Evolutionary conservation across 306 rosid genomes (phyloP), one percentile per base, ranked within the genome.

Genomic region (Amphicarpaea edgeworthii): DNA sequence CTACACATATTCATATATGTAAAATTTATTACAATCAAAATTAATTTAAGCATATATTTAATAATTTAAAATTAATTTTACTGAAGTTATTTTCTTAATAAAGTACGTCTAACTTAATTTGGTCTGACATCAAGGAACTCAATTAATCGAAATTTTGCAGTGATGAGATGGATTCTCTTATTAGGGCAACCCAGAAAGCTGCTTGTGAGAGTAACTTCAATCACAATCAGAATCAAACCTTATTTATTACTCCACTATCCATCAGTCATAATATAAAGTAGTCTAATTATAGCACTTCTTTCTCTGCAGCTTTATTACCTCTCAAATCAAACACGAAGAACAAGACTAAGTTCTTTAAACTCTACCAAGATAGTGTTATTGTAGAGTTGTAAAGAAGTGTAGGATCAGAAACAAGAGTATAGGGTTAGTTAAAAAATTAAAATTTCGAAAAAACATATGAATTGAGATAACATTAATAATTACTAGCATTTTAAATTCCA

Each of bases 121-220:
- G 37, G 5, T 30, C 34, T 30, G 34, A 30, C 37, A 24, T 24
- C 28, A 24, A 24, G 37, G 37, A 30, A 0, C 34, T 30, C 34
- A 3, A 3, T 30, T 30, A 30, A 30, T 30, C 34, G 34, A 30
- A 30, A 30, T 30, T 30, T 30, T 30, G 34, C 34, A 30, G 34
- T 30, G 34, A 30, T 30, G 34, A 30, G 34, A 30, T 30, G 34
- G 34, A 30, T 30, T 24, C 28, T 24, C 3, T 32, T 32, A 69
- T n/a, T 28, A 28, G 64, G 43, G 38, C 40, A 17, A 53, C 51
- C 43, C 53, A 71, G 65, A 53, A 72, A 54, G 77, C 77, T 54
- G 54, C 40, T 38, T 38, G 23, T 20, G 77, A 54, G 77, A 54
- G 77, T 72, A 20, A 54, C 41, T 15, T 72, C 77, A 72, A n/a